Evolutionary conservation across 345 rosid genomes (phyloP).

Genomic region (Gossypium arboreum): DNA sequence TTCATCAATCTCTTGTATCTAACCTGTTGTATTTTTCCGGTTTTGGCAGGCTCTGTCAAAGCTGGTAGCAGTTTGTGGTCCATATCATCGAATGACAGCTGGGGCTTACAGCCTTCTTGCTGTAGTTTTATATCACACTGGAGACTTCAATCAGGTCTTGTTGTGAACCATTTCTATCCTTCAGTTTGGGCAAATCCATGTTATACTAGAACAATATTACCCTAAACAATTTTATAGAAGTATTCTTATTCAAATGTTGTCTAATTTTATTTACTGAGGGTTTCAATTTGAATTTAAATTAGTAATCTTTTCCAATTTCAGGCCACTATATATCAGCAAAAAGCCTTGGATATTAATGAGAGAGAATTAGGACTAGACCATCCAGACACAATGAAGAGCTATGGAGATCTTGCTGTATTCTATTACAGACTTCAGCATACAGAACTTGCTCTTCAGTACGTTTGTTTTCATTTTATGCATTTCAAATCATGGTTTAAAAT

Average conservation of each 20-base stretch:
- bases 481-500: slow-evolving; percentile 14
- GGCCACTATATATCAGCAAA: slow-evolving; percentile 99
- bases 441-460: slow-evolving; percentile 95
- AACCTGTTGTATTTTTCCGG: slow-evolving; percentile 19
- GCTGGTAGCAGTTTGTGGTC: slow-evolving; percentile 96
- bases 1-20: slow-evolving; percentile 3
- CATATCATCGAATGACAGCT: slow-evolving; percentile 98
- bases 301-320: slow-evolving; percentile 33
- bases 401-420: slow-evolving; percentile 99
- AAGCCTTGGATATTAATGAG: slow-evolving; percentile 98
- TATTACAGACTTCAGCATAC: slow-evolving; percentile 98
- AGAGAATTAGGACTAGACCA: slow-evolving; percentile 99
- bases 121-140: slow-evolving; percentile 95
- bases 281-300: slow-evolving; percentile 20
- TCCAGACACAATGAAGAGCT: slow-evolving; percentile 99
- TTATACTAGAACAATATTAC: background rate
- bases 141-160: slow-evolving; percentile 95
- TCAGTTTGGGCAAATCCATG: background rate
- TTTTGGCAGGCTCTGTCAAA: slow-evolving; percentile 82
- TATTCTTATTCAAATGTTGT: background rate
- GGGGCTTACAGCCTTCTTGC: slow-evolving; percentile 99
- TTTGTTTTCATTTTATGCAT: slow-evolving; percentile 12
- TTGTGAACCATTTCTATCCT: slow-evolving; percentile 8
- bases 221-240: background rate
- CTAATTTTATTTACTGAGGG: slow-evolving; percentile 5